A percentile compares a stretch with the other conserved stretches of the same genome.
Evolutionary conservation across 331 rosid species (phyloP).

Genomic region (Dryas integrifolia): DNA sequence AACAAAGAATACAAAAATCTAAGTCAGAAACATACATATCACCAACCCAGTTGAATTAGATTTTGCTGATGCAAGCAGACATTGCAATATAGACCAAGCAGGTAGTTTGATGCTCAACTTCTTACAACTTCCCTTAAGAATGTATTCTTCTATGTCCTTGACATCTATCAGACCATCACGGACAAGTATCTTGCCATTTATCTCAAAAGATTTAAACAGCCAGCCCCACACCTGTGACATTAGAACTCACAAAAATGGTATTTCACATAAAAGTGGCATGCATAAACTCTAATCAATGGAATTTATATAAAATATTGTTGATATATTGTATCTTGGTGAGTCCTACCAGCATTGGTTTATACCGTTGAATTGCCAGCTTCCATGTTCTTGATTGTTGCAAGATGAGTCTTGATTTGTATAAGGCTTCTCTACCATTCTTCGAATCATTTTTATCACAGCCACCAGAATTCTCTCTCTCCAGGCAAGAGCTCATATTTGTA

Average conservation of each 20-base stretch:
- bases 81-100: constrained; percentile 72
- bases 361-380: constrained; percentile 54
- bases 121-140: constrained; percentile 53
- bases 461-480: constrained; percentile 21
- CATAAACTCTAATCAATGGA: not conserved
- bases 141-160: constrained; percentile 62
- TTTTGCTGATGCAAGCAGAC: constrained; percentile 79
- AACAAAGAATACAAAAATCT: not conserved
- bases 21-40: constrained; percentile 51
- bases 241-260: not conserved
- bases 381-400: constrained; percentile 49
- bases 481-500: constrained; percentile 27
- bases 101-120: constrained; percentile 59
- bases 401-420: constrained; percentile 28
- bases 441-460: constrained; percentile 15
- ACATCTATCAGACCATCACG: constrained; percentile 47
- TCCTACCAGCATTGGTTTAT: constrained; percentile 54
- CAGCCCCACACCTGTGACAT: constrained; percentile 70
- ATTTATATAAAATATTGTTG: not conserved
- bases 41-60: constrained; percentile 59
- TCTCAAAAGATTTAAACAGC: constrained; percentile 71
- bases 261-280: not conserved
- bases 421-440: constrained; percentile 34
- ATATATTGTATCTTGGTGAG: not conserved
- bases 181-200: constrained; percentile 58